Base-by-base conservation (phyloP, 805 yeast genomes). In the Metschnikowia similis region DNA sequence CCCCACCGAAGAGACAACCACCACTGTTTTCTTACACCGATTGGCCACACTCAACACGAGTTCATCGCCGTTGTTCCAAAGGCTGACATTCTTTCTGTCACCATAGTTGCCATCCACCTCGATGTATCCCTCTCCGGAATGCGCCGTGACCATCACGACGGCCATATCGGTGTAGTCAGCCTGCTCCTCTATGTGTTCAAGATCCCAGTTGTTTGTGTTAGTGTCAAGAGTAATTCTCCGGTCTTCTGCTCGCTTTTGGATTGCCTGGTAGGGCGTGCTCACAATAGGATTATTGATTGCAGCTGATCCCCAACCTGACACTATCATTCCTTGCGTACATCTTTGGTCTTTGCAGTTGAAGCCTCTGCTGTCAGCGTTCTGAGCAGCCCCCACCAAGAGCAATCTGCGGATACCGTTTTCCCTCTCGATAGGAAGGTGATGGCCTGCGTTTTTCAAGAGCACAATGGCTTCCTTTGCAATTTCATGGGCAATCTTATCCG, bases 251-350 rank as follows among this genome's bases (percentile, higher is more conserved):
- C 70, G 69, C 32, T 66, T 64, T 4, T 76, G 67, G 36, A 83
- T 75, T 1, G 81, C 84, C 58, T 81, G 84, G 50, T 71, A 71
- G 0, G 87, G 86, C 0, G 85, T 76, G n/a, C 80, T 69, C 4
- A 80, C 77, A 59, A 68, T 79, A 2, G 84, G 83, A 39, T 79
- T 75, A 54, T 72, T 76, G 13, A 76, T 83, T 9, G 83, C 71
- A 0, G 85, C 82, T 4, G 87, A 82, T 0, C 87, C 88, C 83
- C 87, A 80, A 11, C 87, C 87, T 30, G 77, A 71, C 32, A 80
- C 76, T 38, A 82, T 58, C 1, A 80, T 75, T 2, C 87, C 88
- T 49, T 77, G 73, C 9, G 70, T 69, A 52, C 81, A 74, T 42
- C 70, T 72, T 58, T 77, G 80, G 58, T 81, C 85, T 50, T 70